These are phyloP conservation scores for Suhomyces bokatorum DNA, from an alignment of 1,139 yeast species.

Conservation along the genomic window DNA sequence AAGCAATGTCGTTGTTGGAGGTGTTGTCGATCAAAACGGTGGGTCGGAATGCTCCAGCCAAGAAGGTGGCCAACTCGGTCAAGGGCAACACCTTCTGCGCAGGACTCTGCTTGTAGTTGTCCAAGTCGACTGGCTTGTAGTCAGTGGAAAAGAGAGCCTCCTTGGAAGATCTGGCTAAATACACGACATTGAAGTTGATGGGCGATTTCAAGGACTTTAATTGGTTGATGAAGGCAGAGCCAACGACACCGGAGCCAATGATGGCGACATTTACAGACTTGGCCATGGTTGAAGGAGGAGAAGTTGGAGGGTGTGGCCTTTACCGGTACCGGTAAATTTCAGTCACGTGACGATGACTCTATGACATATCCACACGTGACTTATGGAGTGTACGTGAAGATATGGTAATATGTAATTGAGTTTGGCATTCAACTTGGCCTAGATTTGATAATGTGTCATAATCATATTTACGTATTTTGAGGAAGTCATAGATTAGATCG, in stretches of 20 bases:
- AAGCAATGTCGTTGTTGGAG: slow-evolving; percentile 75
- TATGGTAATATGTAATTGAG: too few relatives aligned
- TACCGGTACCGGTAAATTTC: slow-evolving; percentile 8
- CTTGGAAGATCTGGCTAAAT: slow-evolving; percentile 69
- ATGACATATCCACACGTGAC: not conserved
- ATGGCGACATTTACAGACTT: slow-evolving; percentile 76
- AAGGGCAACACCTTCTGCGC: slow-evolving; percentile 53
- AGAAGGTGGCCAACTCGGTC: slow-evolving; percentile 58
- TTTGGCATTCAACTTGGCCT: too few relatives aligned
- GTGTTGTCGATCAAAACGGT: slow-evolving; percentile 92
- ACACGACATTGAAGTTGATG: slow-evolving; percentile 71
- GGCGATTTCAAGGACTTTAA: slow-evolving; percentile 65
- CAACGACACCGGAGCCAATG: slow-evolving; percentile 94
- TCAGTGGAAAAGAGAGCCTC: slow-evolving; percentile 68
- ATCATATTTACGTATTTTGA: too few relatives aligned
- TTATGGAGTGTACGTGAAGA: too few relatives aligned
- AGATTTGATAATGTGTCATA: too few relatives aligned
- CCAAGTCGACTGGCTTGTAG: slow-evolving; percentile 67
- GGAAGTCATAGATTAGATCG: too few relatives aligned
- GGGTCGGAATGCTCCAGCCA: slow-evolving; percentile 69
- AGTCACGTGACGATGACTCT: not conserved
- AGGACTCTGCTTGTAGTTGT: slow-evolving; percentile 52
- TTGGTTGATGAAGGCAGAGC: slow-evolving; percentile 71
- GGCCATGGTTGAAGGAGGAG: slow-evolving; percentile 31
- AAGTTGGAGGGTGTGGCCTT: not conserved